Conservation (phyloP, 148 eudicot genomes). For the Rheum nobile region DNA sequence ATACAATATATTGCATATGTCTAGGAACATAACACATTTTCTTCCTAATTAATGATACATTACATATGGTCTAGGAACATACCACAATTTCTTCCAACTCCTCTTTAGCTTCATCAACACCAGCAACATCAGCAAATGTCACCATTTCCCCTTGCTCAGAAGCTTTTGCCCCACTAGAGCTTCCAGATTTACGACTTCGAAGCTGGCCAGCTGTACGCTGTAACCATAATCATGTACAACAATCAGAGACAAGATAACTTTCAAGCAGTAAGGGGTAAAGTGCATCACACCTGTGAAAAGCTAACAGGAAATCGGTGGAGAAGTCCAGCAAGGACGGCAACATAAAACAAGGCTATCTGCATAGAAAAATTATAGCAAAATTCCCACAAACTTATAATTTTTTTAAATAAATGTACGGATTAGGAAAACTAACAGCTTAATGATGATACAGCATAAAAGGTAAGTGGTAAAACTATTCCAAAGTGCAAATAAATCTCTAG, state of each 20-base stretch:
- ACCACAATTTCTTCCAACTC: slow-evolving; percentile 99
- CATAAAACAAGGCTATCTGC: slow-evolving; percentile 80
- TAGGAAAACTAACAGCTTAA: slow-evolving; percentile 20
- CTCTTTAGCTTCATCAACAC: slow-evolving; percentile 98
- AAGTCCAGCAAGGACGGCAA: slow-evolving; percentile 70
- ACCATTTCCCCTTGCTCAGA: slow-evolving; percentile 68
- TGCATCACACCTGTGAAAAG: slow-evolving; percentile 64
- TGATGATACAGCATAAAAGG: background rate
- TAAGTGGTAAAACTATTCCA: background rate
- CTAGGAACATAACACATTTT: slow-evolving; percentile 59
- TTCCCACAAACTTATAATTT: background rate
- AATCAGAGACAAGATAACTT: slow-evolving; percentile 6
- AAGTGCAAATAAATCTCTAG: background rate
- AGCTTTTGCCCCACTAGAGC: slow-evolving; percentile 61
- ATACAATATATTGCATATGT: background rate
- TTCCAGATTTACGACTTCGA: slow-evolving; percentile 73
- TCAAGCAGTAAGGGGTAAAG: background rate
- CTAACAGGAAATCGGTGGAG: slow-evolving; percentile 66
- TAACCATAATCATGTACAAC: background rate
- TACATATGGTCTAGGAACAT: slow-evolving; percentile 12
- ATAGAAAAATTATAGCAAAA: slow-evolving; percentile 2
- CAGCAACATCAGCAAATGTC: slow-evolving; percentile 96
- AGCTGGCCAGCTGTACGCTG: slow-evolving; percentile 82
- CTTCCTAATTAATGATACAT: slow-evolving; percentile 33
- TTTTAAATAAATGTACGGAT: background rate